Base-by-base conservation (phyloP, 495 filamentous ascomycete genomes). In the Penicillium samsonianum region DNA sequence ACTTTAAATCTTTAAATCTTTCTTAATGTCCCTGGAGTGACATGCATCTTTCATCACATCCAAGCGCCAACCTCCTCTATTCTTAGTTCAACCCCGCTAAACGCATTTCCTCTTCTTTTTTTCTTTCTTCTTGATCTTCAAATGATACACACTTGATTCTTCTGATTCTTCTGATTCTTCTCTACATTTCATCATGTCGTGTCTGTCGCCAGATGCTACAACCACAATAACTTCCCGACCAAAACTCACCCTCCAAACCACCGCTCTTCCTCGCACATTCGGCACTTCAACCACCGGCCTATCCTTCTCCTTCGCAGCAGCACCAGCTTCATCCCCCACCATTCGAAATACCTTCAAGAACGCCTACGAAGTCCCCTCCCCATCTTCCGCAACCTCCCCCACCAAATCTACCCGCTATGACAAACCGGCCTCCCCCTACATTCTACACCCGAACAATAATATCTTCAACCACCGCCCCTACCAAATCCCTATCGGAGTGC, bases 271-370 rank as follows among this genome's bases (percentile, higher is more conserved):
- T 23, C 68, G 70, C 14, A 76, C 80, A n/a, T 82, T 80, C 52
- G 80, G 83, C 61, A 79, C 71, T 25, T 82, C 78, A 7, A 74
- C 75, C 3, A 83, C 81, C 3, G 81, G 82, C 31, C 69, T 87
- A 53, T 80, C 80, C 23, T 70, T 85, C 48, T 75, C 83, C 28
- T 72, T 82, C 42, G 79, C 85, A 33, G 70, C 85, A 2, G 80
- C 87, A 40, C 77, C 87, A 17, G 82, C 82, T 30, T 77, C 79
- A 10, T 92, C 90, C 8, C 89, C 90, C 6, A 94, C 90, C 5
- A 74, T 85, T 22, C 88, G 89, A 69, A 95, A 93, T 68, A 95
- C 90, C 35, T 87, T 91, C 61, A 85, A 84, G 31, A 94, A 95
- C 69, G 84, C 85, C 54, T 91, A 91, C 67, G 85, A 88, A 28